Conservation (phyloP, 1,139 yeast species). For the Suhomyces wounanorum region DNA sequence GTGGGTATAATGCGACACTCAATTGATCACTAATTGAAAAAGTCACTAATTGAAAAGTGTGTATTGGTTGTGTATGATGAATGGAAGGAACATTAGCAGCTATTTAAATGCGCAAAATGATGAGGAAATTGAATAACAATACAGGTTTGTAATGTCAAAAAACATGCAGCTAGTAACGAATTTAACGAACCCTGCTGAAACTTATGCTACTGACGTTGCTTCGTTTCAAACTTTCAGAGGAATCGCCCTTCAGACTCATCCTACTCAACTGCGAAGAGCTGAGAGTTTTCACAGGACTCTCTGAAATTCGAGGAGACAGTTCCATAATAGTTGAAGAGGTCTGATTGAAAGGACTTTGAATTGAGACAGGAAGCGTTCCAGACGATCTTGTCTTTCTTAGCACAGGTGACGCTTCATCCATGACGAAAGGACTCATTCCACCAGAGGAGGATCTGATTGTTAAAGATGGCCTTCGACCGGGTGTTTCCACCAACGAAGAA, state of each 20-base stretch:
- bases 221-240: slow-evolving; percentile 16
- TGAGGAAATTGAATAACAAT: not conserved
- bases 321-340: slow-evolving; percentile 1
- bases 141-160: not conserved
- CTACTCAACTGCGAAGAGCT: not conserved
- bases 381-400: slow-evolving; percentile 20
- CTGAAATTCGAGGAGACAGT: not conserved
- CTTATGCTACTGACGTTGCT: slow-evolving; percentile 26
- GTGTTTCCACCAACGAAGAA: slow-evolving; percentile 18
- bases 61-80: not conserved
- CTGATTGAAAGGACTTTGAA: not conserved
- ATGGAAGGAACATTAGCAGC: not conserved
- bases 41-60: not conserved
- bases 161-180: not conserved
- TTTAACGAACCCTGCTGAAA: slow-evolving; percentile 36
- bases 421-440: not conserved
- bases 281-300: not conserved
- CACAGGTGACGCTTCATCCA: slow-evolving; percentile 12
- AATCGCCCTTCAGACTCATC: slow-evolving; percentile 1
- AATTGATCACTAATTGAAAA: too few relatives aligned
- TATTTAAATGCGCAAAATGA: not conserved
- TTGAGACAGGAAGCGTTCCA: slow-evolving; percentile 15
- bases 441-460: slow-evolving; percentile 14
- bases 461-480: slow-evolving; percentile 17
- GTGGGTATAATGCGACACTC: not conserved